Base-by-base conservation (phyloP, 192 early-diverging fungal genomes). In the Linnemannia elongata region DNA sequence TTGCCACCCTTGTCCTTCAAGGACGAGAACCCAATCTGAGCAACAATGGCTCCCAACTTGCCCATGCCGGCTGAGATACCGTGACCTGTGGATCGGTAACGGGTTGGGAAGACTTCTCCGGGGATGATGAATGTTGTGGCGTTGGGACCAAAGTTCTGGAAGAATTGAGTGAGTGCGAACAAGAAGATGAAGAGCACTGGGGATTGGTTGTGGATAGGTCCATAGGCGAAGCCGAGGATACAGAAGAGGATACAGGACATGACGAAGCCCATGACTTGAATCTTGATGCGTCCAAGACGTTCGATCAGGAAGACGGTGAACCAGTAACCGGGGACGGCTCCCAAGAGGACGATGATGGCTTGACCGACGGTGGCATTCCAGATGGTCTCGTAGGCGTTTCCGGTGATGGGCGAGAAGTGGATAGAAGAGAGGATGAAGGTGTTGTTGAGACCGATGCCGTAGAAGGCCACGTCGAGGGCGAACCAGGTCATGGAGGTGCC, bases 121-220 rank as follows among this genome's bases (percentile, higher is more conserved):
- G 94, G 93, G 47, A 94, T 93, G 49, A 95, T 90, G 52, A 95
- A 95, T 0, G 93, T 95, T 0, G 97, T 98, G 35, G 93, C 89
- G 88, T 99, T 99, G 68, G 98, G 98, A 5, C 97, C 98, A 91
- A 96, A 98, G 91, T 98, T 97, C 90, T 95, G 96, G 91, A 97
- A 95, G 86, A 96, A 91, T 74, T 94, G 90, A 2, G 93, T 93
- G 22, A 92, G 80, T 2, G 93, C 93, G 75, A 93, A 95, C 33
- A 96, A 81, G 8, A 94, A 91, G 54, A 95, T 91, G 80, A 95
- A 95, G 3, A 90, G 89, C 24, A 82, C 90, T 0, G 87, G 79
- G 0, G 94, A 96, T 20, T 74, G 87, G 80, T 90, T 90, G 66
- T 91, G 84, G 82, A 95, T 95, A 45, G 89, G 79, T 47, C 91